Base-by-base conservation (phyloP, 768 basidiomycete species). In the Phaeolepiota aurea region DNA sequence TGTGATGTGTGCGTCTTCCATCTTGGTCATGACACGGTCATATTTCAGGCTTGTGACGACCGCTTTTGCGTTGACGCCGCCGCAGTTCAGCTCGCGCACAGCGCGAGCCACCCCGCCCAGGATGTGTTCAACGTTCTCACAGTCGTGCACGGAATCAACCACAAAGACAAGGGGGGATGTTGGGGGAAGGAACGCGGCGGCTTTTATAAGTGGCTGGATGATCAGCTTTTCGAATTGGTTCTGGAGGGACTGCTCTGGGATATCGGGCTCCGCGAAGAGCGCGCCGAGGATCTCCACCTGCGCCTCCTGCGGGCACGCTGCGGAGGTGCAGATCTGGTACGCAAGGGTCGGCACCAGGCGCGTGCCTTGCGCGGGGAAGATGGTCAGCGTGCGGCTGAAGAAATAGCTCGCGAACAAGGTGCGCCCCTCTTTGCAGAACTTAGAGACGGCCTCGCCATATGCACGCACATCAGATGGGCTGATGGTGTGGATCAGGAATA, bases 211-310 rank as follows among this genome's bases (percentile, higher is more conserved):
- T 4, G 44, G 44, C 5, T 20, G 33, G 11, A 42, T 28, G 21
- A 46, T 46, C 11, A 46, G 40, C 37, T 46, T 46, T 19, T 37
- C n/a, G 13, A 46, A 38, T 36, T 46, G 44, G 19, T 42, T 37
- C 2, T 11, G 7, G 15, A 46, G 35, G 28, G 40, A 37, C 9
- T 32, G 40, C 15, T 42, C 44, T 11, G 44, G 41, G 34, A 46
- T 42, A 16, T 42, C 44, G 13, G 44, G 44, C 10, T 46, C 44
- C 23, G 37, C 32, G 19, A 37, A 28, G 23, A 42, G 20, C 3
- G 40, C 41, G 18, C 41, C 35, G 2, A 45, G 23, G 12, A 45
- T 42, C 21, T 45, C 44, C 13, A 42, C 30, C 16, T 45, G 41
- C 36, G 42, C 25, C 21, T 42, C 44, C 36, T 42, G 23, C 3